A percentile compares a stretch with the other conserved stretches of the same genome.
These are phyloP conservation scores for Rutidosis leptorrhynchoides DNA, from an alignment of 129 eudicot species.

Conservation along the genomic window DNA sequence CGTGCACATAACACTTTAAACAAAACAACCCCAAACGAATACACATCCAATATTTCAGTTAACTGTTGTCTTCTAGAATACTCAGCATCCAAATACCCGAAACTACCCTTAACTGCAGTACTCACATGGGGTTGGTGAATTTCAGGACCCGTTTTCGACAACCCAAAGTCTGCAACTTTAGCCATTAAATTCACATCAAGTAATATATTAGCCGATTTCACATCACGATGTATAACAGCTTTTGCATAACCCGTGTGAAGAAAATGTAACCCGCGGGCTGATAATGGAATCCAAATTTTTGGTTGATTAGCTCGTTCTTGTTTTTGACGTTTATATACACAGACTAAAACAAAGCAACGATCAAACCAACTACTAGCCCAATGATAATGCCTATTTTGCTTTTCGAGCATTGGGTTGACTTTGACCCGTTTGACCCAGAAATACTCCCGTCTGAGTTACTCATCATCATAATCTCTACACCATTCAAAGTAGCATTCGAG, in stretches of 20 bases:
- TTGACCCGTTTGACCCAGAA: conserved; percentile 25
- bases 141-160: conserved; percentile 89
- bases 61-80: conserved; percentile 85
- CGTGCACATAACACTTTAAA: conserved; percentile 90
- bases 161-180: conserved; percentile 95
- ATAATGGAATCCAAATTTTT: conserved; percentile 81
- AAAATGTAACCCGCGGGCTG: conserved; percentile 93
- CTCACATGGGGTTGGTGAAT: conserved; percentile 92
- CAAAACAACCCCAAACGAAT: conserved; percentile 87
- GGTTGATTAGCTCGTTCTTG: conserved; percentile 48
- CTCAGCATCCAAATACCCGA: conserved; percentile 92
- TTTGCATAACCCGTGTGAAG: conserved; percentile 89
- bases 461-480: conserved; percentile 77
- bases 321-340: conserved; percentile 42
- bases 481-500: conserved; percentile 73
- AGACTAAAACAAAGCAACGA: conserved; percentile 40
- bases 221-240: conserved; percentile 94
- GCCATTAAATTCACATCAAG: conserved; percentile 88
- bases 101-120: conserved; percentile 97
- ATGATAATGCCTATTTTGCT: conserved; percentile 52
- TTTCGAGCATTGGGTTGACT: conserved; percentile 37
- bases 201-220: conserved; percentile 84
- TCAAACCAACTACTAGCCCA: conserved; percentile 49
- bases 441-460: conserved; percentile 57
- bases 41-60: conserved; percentile 88